Base-by-base conservation (phyloP, 1,284 basidiomycete genomes). In the Mycena citricolor region DNA sequence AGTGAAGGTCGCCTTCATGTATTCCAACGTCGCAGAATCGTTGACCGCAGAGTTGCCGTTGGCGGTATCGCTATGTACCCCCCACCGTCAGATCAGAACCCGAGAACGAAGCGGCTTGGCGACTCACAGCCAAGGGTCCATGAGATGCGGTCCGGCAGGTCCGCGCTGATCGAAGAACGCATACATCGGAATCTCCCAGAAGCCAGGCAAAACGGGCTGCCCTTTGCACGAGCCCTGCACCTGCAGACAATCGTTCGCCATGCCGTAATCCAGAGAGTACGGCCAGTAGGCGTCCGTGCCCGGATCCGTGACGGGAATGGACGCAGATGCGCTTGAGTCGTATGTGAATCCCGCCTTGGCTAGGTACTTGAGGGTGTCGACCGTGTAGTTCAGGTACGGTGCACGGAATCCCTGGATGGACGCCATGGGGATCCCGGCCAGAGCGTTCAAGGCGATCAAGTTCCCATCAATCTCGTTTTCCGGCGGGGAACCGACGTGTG, bases 161-260 rank as follows among this genome's bases (percentile, higher is more conserved):
- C 82, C 81, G 14, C 69, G 62, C 13, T 74, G 56, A 59, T 87
- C 85, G 55, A 88, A 88, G 61, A 81, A 77, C 1, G 82, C 80
- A 60, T 87, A 88, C 86, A 90, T 87, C 3, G 86, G 86, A 47
- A 88, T 74, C 62, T 87, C 84, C 86, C 86, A 90, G 59, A 89
- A 76, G 3, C 88, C 87, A 29, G 85, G 83, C 4, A 90, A 66
- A 59, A 81, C 79, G 7, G 83, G 83, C 62, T 85, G 60, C 30
- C 89, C 88, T 56, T 79, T 75, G 66, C 89, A 91, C 4, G 77
- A 68, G 30, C 71, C 74, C 0, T 64, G 57, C 5, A 83, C 74
- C 2, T 62, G 61, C 42, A 84, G 62, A 58, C 89, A 92, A 60
- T 90, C 79, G 59, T 91, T 91, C 16, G 87, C 84, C 67, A 90